Conservation (phyloP, 495 filamentous ascomycete genomes). For the Thozetella sp. region DNA sequence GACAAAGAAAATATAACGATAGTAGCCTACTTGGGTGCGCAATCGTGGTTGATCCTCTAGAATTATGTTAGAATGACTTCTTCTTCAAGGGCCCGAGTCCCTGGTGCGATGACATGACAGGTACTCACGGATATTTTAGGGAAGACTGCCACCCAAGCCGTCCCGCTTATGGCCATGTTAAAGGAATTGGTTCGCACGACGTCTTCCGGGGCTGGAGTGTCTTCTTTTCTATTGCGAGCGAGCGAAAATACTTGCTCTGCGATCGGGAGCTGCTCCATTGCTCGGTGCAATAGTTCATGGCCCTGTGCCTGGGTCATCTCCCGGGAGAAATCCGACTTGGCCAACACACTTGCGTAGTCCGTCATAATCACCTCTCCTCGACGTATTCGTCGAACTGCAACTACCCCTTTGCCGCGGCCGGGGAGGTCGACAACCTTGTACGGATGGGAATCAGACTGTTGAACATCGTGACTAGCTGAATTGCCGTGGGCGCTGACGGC, state of each 20-base stretch:
- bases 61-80: neutral
- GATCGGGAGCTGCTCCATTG: neutral
- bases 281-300: neutral
- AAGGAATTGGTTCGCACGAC: neutral
- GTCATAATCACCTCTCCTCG: neutral
- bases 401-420: neutral
- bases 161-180: neutral
- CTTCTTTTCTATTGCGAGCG: neutral
- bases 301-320: neutral
- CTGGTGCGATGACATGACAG: neutral
- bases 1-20: neutral
- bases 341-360: conserved; percentile 1
- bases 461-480: neutral
- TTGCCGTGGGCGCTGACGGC: neutral
- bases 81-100: neutral
- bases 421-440: neutral
- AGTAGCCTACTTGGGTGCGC: neutral
- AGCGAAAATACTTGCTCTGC: neutral
- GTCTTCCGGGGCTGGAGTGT: neutral
- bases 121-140: neutral
- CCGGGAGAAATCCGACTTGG: neutral
- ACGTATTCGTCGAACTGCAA: neutral
- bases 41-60: neutral
- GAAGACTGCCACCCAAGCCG: neutral
- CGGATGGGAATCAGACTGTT: neutral